Evolutionary conservation across 805 yeast species (phyloP).

Genomic region (Kodamaea neixiangensis): DNA sequence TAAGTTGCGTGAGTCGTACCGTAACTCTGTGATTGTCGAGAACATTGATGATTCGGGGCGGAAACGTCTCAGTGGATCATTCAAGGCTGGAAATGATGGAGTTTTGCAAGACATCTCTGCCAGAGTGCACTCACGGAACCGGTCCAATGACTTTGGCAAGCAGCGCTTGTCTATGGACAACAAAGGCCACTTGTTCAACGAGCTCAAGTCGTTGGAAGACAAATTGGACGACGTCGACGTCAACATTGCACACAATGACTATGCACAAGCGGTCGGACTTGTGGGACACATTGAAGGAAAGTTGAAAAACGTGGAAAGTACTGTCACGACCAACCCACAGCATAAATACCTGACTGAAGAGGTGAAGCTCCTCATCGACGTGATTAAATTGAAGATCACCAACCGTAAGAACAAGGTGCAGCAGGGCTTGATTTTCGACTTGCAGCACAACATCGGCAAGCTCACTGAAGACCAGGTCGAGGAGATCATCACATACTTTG

Average conservation of each 20-base stretch:
- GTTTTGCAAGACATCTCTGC: constrained; percentile 60
- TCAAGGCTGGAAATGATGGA: constrained; percentile 37
- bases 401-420: constrained; percentile 40
- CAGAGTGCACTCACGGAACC: constrained; percentile 60
- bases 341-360: constrained; percentile 24
- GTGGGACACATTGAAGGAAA: constrained; percentile 39
- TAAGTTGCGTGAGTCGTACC: constrained; percentile 43
- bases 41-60: constrained; percentile 27
- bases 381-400: constrained; percentile 41
- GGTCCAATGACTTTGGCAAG: constrained; percentile 47
- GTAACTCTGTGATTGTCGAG: constrained; percentile 54
- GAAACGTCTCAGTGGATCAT: constrained; percentile 25
- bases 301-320: constrained; percentile 29
- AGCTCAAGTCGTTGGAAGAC: constrained; percentile 57
- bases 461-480: constrained; percentile 33
- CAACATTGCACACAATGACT: constrained; percentile 60
- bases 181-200: constrained; percentile 41
- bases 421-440: constrained; percentile 38
- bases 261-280: constrained; percentile 45
- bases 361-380: constrained; percentile 37
- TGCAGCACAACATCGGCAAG: constrained; percentile 34
- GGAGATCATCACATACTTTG: constrained; percentile 37
- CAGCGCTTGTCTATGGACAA: constrained; percentile 17
- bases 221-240: constrained; percentile 70
- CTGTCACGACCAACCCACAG: constrained; percentile 13